phyloP scores from a whole-genome alignment of 2,329 filamentous ascomycete species.

The Ceratocystis diversiconidia region DNA sequence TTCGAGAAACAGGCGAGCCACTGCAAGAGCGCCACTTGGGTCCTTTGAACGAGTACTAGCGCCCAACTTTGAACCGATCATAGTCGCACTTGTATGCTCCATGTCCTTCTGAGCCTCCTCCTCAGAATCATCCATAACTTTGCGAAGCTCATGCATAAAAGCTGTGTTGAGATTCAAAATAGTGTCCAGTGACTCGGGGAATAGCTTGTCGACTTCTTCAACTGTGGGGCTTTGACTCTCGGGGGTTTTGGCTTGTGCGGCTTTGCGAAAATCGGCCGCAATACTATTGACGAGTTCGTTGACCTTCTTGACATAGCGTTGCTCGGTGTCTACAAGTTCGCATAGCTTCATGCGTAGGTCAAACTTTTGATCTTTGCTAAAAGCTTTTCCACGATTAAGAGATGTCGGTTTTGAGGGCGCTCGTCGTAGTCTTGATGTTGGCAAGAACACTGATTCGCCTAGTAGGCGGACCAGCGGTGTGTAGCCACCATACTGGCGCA shows the following conservation, averaged over 20 bases:
- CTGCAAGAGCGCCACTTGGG: slow-evolving; percentile 59
- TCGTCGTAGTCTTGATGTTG: slow-evolving; percentile 68
- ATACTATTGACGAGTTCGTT: slow-evolving; percentile 70
- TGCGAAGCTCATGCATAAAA: slow-evolving; percentile 64
- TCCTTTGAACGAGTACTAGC: slow-evolving; percentile 43
- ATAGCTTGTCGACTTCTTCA: slow-evolving; percentile 59
- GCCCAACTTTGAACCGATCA: slow-evolving; percentile 32
- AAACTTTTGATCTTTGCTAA: slow-evolving; percentile 68
- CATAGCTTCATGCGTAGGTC: slow-evolving; percentile 75
- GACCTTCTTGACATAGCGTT: slow-evolving; percentile 81
- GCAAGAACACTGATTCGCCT: slow-evolving; percentile 73
- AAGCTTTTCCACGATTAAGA: slow-evolving; percentile 61
- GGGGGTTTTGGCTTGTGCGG: slow-evolving; percentile 42
- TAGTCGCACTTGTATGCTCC: slow-evolving; percentile 37
- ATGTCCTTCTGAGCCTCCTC: slow-evolving; percentile 66
- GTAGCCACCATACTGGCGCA: slow-evolving; percentile 63
- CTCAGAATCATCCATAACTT: slow-evolving; percentile 69
- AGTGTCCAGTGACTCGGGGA: slow-evolving; percentile 63
- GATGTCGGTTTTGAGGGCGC: slow-evolving; percentile 78
- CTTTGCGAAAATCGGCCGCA: slow-evolving; percentile 63
- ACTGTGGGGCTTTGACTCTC: slow-evolving; percentile 57
- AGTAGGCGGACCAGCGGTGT: slow-evolving; percentile 62
- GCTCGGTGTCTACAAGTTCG: slow-evolving; percentile 85
- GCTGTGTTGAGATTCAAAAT: slow-evolving; percentile 71
- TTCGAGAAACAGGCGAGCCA: slow-evolving; percentile 69